These are phyloP conservation scores for Hymenoscyphus albidus DNA, from an alignment of 2,329 filamentous ascomycete species.

Conservation along the genomic window DNA sequence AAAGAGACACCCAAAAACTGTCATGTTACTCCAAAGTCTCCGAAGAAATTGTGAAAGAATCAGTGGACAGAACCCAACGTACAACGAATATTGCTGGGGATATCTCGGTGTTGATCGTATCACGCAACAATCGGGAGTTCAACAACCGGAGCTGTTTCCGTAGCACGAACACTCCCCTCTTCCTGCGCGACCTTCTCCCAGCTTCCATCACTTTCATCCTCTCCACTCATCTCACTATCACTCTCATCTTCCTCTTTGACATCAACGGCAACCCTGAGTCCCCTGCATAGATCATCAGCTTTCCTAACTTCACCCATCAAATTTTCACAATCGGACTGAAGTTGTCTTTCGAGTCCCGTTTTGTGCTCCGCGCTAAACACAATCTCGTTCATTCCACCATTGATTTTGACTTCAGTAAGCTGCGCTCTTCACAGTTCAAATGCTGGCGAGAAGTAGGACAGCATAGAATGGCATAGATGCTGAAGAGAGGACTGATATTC, in stretches of 20 bases:
- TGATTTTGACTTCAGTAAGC: neutral
- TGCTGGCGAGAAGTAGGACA: neutral
- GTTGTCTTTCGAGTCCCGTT: neutral
- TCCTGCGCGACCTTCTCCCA: neutral
- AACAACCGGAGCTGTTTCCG: neutral
- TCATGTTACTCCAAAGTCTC: neutral
- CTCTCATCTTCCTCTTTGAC: neutral
- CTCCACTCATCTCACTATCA: neutral
- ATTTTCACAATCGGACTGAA: neutral
- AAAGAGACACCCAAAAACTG: neutral
- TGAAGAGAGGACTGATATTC: neutral
- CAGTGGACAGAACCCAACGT: neutral
- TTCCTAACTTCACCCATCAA: neutral
- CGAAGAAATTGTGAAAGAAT: neutral
- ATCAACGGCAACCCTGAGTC: slow-evolving; percentile 9
- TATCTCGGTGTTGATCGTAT: neutral
- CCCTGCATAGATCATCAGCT: slow-evolving; percentile 5
- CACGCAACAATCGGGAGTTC: neutral
- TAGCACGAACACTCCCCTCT: neutral
- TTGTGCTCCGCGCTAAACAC: slow-evolving; percentile 3
- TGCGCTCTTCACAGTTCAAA: slow-evolving; percentile 4
- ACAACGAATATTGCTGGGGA: neutral
- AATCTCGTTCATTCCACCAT: slow-evolving; percentile 3
- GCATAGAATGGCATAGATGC: neutral
- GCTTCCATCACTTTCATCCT: neutral